phyloP scores from a whole-genome alignment of 306 rosid genomes.

The Fragaria nilgerrensis region DNA sequence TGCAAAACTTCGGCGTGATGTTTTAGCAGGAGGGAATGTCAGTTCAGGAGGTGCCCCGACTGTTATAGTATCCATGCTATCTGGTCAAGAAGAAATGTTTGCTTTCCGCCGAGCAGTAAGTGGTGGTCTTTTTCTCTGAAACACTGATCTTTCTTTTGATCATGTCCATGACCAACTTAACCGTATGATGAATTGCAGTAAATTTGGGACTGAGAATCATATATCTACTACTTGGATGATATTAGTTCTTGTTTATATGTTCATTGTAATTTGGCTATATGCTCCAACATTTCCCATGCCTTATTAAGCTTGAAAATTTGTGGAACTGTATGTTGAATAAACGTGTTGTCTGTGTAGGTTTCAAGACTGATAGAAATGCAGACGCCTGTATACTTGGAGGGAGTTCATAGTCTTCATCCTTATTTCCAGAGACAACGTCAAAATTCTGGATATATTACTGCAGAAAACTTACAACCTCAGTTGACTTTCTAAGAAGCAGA shows the following conservation, averaged over 20 bases:
- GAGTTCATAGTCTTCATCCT: constrained; percentile 64
- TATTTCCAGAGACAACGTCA: constrained; percentile 59
- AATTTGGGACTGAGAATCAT: not conserved
- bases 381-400: constrained; percentile 74
- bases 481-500: not conserved
- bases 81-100: constrained; percentile 95
- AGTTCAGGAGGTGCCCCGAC: constrained; percentile 69
- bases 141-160: not conserved
- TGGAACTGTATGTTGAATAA: constrained; percentile 11
- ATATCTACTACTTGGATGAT: not conserved
- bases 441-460: constrained; percentile 13
- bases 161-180: not conserved
- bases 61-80: constrained; percentile 66
- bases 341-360: constrained; percentile 44
- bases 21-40: constrained; percentile 73
- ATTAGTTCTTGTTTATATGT: not conserved
- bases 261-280: not conserved
- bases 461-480: constrained; percentile 4
- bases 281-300: not conserved
- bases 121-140: constrained; percentile 18
- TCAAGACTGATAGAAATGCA: constrained; percentile 96
- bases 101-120: constrained; percentile 95
- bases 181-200: not conserved
- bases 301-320: not conserved
- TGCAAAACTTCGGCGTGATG: constrained; percentile 73